Evolutionary conservation across 176 grass and related monocot species (phyloP).

Genomic region (Triticum timopheevii): DNA sequence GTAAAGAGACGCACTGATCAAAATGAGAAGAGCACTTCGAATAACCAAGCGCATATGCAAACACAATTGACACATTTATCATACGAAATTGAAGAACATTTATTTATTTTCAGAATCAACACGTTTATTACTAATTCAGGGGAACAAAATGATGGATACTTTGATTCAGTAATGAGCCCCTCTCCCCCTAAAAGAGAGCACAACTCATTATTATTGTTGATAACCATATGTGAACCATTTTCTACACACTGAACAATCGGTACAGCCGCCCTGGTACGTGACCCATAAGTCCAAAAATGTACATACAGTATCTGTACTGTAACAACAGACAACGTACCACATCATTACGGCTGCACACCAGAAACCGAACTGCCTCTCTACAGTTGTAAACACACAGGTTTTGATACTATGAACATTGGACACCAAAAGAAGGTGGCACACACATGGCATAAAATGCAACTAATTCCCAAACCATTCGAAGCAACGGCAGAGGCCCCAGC

Average conservation of each 20-base stretch:
- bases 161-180: too few relatives aligned
- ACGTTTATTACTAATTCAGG: not conserved
- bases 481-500: slow-evolving; percentile 88
- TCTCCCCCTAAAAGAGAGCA: too few relatives aligned
- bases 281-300: not conserved
- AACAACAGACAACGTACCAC: not conserved
- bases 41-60: not conserved
- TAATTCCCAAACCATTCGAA: slow-evolving; percentile 73
- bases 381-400: not conserved
- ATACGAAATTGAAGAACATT: not conserved
- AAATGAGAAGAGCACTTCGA: not conserved
- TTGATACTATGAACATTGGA: not conserved
- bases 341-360: not conserved
- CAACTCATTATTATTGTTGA: not conserved
- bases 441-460: not conserved
- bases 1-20: not conserved
- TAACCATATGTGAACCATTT: not conserved
- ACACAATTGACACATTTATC: not conserved
- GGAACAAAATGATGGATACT: too few relatives aligned
- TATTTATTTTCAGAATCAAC: not conserved
- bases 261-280: not conserved
- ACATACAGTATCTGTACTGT: not conserved
- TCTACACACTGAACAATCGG: not conserved
- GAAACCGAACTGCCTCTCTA: not conserved
- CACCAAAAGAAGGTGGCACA: not conserved